phyloP scores from a whole-genome alignment of 306 rosid genomes.

The Rosa lucieae region DNA sequence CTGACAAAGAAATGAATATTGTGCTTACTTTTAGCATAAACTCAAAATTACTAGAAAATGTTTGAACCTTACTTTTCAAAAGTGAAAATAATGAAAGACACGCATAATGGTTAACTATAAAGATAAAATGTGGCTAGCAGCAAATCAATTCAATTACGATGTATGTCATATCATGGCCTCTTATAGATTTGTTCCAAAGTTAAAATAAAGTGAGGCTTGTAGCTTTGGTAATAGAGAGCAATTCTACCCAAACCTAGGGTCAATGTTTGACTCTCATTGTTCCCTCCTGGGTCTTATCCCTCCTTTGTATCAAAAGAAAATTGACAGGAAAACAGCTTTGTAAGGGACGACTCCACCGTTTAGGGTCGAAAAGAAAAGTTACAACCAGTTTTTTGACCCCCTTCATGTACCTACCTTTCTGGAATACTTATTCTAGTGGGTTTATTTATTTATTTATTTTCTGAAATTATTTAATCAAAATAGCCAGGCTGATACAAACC shows the following conservation, averaged over 20 bases:
- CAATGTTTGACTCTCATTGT: background rate
- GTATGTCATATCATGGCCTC: background rate
- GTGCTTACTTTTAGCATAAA: background rate
- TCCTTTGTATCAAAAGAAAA: background rate
- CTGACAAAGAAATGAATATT: conserved; percentile 37
- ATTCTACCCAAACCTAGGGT: background rate
- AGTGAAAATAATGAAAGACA: background rate
- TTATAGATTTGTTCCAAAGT: background rate
- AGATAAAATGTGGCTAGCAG: background rate
- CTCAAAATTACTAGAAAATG: background rate
- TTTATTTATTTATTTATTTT: background rate
- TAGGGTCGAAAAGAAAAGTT: too few species aligned
- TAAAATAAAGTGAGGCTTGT: background rate
- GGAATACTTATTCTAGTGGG: background rate
- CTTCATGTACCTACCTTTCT: background rate
- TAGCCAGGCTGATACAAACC: conserved; percentile 45
- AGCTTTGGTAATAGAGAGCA: background rate
- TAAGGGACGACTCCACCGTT: too few species aligned
- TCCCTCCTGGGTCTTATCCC: background rate
- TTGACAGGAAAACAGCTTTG: background rate
- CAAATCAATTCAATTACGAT: background rate
- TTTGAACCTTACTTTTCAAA: background rate
- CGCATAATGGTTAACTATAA: background rate
- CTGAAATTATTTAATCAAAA: background rate
- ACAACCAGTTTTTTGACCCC: background rate